Conservation (phyloP, 2,329 filamentous ascomycete genomes). For the Aureobasidium mangrovei region DNA sequence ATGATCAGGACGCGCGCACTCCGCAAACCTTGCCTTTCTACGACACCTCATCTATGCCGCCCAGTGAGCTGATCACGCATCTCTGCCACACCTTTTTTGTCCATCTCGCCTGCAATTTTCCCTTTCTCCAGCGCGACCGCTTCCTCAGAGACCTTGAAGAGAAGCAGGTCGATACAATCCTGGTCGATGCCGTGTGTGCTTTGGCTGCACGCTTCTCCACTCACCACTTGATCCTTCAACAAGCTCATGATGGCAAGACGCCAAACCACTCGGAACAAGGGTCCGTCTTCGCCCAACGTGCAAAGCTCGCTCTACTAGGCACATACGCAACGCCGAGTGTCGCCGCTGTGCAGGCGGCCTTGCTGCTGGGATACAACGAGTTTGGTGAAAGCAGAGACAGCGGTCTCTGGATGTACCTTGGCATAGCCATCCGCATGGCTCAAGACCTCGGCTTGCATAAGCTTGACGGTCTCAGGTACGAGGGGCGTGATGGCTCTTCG, state of each 20-base stretch:
- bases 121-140: slow-evolving; percentile 64
- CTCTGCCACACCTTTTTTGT: slow-evolving; percentile 74
- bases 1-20: slow-evolving; percentile 27
- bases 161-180: slow-evolving; percentile 71
- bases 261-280: slow-evolving; percentile 56
- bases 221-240: slow-evolving; percentile 43
- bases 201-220: slow-evolving; percentile 71
- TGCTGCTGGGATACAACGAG: slow-evolving; percentile 79
- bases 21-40: slow-evolving; percentile 55
- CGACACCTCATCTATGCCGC: slow-evolving; percentile 62
- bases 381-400: slow-evolving; percentile 85
- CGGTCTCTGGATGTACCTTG: slow-evolving; percentile 88
- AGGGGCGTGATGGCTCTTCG: slow-evolving; percentile 46
- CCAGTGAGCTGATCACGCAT: slow-evolving; percentile 65
- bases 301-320: slow-evolving; percentile 74
- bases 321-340: slow-evolving; percentile 76
- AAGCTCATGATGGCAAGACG: slow-evolving; percentile 41
- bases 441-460: slow-evolving; percentile 76
- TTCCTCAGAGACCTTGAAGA: slow-evolving; percentile 70
- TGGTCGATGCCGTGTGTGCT: slow-evolving; percentile 80
- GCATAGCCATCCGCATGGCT: slow-evolving; percentile 75
- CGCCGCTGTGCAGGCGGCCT: slow-evolving; percentile 71
- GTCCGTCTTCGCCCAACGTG: slow-evolving; percentile 68
- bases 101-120: slow-evolving; percentile 77
- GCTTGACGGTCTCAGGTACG: slow-evolving; percentile 59